phyloP scores from a whole-genome alignment of 2,329 filamentous ascomycete species.

The Fusarium acutatum region DNA sequence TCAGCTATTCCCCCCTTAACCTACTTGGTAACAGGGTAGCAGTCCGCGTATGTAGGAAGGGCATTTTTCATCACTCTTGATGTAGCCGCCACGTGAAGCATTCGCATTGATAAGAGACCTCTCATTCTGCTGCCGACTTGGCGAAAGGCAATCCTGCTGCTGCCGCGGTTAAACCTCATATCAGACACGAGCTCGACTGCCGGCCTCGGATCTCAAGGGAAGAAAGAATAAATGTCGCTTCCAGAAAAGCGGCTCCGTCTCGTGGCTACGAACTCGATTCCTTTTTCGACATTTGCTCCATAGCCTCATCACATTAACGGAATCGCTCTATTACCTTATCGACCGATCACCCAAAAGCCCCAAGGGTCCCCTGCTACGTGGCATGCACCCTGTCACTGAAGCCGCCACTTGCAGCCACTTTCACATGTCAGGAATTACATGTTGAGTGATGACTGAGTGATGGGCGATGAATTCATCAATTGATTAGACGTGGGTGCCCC shows the following conservation, averaged over 20 bases:
- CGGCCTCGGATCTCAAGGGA: conserved; percentile 32
- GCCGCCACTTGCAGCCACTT: conserved; percentile 42
- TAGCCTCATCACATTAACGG: conserved; percentile 30
- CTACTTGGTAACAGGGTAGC: conserved; percentile 2
- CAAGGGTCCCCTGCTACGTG: conserved; percentile 21
- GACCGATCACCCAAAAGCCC: conserved; percentile 21
- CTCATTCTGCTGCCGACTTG: conserved; percentile 23
- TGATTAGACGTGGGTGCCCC: conserved; percentile 14
- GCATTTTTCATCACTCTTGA: not conserved
- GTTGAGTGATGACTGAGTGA: not conserved
- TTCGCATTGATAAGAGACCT: conserved; percentile 28
- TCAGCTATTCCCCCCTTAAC: conserved; percentile 2
- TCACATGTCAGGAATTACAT: conserved; percentile 43
- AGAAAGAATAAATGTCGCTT: conserved; percentile 22
- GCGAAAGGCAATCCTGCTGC: conserved; percentile 11
- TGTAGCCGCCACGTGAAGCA: not conserved
- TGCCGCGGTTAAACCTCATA: conserved; percentile 28
- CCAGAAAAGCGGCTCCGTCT: conserved; percentile 32
- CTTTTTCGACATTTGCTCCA: conserved; percentile 25
- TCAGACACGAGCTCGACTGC: conserved; percentile 26
- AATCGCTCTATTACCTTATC: conserved; percentile 25
- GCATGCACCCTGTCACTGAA: conserved; percentile 32
- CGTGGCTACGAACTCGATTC: conserved; percentile 28
- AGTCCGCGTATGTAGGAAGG: not conserved
- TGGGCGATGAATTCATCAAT: not conserved